Conservation (phyloP, 768 basidiomycete species). For the Daedaleopsis nitida region DNA sequence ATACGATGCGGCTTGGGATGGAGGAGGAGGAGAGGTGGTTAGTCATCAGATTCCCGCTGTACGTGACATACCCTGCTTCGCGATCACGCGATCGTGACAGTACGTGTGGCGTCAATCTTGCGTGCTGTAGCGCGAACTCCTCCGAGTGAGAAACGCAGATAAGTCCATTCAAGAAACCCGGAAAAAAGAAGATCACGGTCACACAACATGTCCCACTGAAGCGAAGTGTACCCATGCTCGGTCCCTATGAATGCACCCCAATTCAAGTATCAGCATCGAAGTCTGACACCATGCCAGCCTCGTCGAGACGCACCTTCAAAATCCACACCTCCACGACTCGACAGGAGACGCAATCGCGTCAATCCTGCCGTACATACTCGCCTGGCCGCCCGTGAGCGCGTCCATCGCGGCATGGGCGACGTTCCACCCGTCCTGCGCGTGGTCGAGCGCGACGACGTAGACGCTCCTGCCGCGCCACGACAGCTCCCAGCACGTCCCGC, state of each 20-base stretch:
- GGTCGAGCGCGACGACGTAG: slow-evolving; percentile 56
- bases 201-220: no score
- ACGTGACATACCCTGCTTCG: neutral
- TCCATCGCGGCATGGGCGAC: slow-evolving; percentile 35
- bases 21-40: neutral
- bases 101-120: neutral
- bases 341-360: slow-evolving; percentile 20
- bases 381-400: slow-evolving; percentile 30
- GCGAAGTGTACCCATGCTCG: no score
- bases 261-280: no score
- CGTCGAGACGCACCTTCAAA: neutral
- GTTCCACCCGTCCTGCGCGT: slow-evolving; percentile 42
- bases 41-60: neutral
- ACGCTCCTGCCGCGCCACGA: slow-evolving; percentile 45
- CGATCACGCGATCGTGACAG: neutral
- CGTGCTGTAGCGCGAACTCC: neutral
- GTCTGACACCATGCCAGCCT: no score
- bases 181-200: no score
- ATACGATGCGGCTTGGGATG: no score
- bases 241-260: no score
- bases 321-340: neutral
- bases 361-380: slow-evolving; percentile 25
- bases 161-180: neutral
- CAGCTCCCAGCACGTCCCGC: slow-evolving; percentile 64
- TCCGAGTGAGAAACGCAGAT: neutral